Conservation (phyloP, 2,329 filamentous ascomycete genomes). For the Tolypocladium tundrense region DNA sequence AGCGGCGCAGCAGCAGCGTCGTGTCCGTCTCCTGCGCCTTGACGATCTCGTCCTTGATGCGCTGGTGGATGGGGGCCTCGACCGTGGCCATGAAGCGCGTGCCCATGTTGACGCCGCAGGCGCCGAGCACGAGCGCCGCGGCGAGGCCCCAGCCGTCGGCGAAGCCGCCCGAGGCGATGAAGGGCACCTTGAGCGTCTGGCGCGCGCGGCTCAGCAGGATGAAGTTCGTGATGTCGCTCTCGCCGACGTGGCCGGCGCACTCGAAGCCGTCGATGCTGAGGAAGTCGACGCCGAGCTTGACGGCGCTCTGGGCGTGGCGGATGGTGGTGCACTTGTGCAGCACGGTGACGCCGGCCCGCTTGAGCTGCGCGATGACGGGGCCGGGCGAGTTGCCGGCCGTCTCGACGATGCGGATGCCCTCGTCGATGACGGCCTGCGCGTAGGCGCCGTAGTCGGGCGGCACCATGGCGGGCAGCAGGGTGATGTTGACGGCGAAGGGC, state of each 20-base stretch:
- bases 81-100: constrained; percentile 95
- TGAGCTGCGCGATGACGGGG: constrained; percentile 81
- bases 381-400: constrained; percentile 84
- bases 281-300: constrained; percentile 95
- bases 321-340: constrained; percentile 98
- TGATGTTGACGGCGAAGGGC: constrained; percentile 91
- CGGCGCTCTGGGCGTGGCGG: constrained; percentile 78
- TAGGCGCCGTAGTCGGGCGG: constrained; percentile 90
- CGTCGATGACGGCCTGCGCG: constrained; percentile 85
- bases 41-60: constrained; percentile 91
- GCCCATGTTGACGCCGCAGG: constrained; percentile 96
- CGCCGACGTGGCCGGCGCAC: constrained; percentile 83
- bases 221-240: constrained; percentile 82
- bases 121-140: constrained; percentile 79
- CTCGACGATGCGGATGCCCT: constrained; percentile 85
- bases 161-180: constrained; percentile 93
- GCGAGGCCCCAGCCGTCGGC: constrained; percentile 90
- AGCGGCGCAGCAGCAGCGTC: constrained; percentile 73
- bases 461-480: constrained; percentile 78
- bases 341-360: constrained; percentile 66
- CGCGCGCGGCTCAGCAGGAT: constrained; percentile 78
- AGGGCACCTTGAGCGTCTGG: constrained; percentile 75
- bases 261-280: constrained; percentile 96
- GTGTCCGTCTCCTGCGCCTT: constrained; percentile 84
- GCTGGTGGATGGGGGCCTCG: constrained; percentile 83